Conservation (phyloP, 495 filamentous ascomycete genomes). For the Penicillium paxilli region DNA sequence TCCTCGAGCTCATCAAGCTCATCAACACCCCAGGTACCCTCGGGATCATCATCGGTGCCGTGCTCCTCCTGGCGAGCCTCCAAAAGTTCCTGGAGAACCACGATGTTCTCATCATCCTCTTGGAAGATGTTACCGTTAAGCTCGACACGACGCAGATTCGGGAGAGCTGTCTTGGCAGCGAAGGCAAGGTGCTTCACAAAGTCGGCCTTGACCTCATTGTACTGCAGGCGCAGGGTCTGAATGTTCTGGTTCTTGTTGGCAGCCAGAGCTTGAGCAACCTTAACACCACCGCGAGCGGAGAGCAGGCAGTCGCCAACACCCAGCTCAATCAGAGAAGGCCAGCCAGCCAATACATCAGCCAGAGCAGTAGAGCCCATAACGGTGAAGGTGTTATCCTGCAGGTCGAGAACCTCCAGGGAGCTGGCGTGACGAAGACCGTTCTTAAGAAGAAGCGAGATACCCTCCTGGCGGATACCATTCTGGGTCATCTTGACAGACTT, state of each 20-base stretch:
- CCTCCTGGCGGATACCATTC: conserved; percentile 95
- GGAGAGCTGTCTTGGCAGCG: conserved; percentile 63
- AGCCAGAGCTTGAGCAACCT: conserved; percentile 69
- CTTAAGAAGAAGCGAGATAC: conserved; percentile 73
- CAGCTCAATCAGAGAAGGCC: conserved; percentile 76
- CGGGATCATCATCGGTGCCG: conserved; percentile 45
- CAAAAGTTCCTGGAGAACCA: conserved; percentile 49
- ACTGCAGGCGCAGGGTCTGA: conserved; percentile 80
- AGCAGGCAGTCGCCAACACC: conserved; percentile 89
- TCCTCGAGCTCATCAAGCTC: conserved; percentile 77
- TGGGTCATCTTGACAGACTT: conserved; percentile 95
- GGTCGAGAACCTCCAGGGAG: conserved; percentile 71
- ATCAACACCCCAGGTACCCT: conserved; percentile 80
- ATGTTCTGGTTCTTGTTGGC: conserved; percentile 76
- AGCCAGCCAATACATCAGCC: conserved; percentile 68
- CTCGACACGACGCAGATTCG: conserved; percentile 76
- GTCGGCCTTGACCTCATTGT: conserved; percentile 84
- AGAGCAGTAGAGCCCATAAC: conserved; percentile 75
- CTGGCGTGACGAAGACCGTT: conserved; percentile 70
- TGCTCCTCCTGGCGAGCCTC: conserved; percentile 59
- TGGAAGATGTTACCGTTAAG: conserved; percentile 94
- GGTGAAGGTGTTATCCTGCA: conserved; percentile 98
- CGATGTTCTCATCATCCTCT: conserved; percentile 73
- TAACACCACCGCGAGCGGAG: conserved; percentile 71
- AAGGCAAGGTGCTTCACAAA: conserved; percentile 68